These are phyloP conservation scores for Trametes cubensis DNA, from an alignment of 768 basidiomycete genomes.

Conservation along the genomic window DNA sequence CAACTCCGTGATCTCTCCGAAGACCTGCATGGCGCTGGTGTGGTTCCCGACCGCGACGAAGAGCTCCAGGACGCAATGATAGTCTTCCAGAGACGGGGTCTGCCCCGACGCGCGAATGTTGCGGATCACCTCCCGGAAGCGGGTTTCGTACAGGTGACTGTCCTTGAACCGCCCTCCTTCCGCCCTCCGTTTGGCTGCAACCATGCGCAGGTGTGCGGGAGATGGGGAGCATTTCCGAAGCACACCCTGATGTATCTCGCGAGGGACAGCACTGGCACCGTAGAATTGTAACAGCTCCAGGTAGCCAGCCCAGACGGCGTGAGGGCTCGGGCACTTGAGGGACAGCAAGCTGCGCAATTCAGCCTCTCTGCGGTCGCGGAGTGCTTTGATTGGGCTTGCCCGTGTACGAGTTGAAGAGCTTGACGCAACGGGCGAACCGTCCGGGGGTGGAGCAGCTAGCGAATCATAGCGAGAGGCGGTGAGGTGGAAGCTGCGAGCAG, in stretches of 20 bases:
- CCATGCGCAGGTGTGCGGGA: conserved; percentile 46
- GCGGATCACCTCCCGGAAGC: conserved; percentile 66
- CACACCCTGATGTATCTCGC: conserved; percentile 69
- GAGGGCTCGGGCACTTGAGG: neutral
- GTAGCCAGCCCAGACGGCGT: conserved; percentile 62
- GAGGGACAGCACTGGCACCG: conserved; percentile 54
- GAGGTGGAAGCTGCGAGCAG: conserved; percentile 13
- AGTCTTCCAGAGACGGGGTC: conserved; percentile 59
- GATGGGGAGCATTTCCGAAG: conserved; percentile 66
- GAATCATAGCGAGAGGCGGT: conserved; percentile 9
- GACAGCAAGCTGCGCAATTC: conserved; percentile 10
- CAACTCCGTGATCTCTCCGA: conserved; percentile 53
- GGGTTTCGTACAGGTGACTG: conserved; percentile 64
- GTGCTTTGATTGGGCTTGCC: conserved; percentile 9
- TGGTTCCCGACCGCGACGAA: conserved; percentile 78
- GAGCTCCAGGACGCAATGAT: conserved; percentile 72
- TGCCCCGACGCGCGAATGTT: conserved; percentile 64
- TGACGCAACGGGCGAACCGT: conserved; percentile 11
- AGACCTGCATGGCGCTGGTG: conserved; percentile 59
- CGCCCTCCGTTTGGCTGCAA: conserved; percentile 45
- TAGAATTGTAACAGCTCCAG: conserved; percentile 53
- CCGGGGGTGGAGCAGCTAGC: conserved; percentile 9
- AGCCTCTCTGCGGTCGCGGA: neutral
- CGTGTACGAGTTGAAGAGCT: neutral
- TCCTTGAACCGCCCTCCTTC: conserved; percentile 29